These are phyloP conservation scores for Microdochium bolleyi DNA, from an alignment of 2,329 filamentous ascomycete genomes.

Conservation along the genomic window DNA sequence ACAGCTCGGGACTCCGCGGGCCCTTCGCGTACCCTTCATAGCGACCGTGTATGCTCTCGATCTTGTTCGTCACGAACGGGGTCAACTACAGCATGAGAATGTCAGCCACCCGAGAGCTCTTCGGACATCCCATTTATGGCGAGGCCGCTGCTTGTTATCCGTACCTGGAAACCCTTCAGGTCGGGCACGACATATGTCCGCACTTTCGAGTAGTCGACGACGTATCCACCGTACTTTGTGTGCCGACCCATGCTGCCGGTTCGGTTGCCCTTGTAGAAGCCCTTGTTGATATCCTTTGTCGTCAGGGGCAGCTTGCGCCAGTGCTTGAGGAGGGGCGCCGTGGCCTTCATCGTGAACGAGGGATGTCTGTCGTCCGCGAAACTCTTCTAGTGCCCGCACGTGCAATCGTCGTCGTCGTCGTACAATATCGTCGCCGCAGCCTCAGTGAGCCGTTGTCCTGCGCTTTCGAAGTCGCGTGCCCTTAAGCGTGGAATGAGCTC, in stretches of 20 bases:
- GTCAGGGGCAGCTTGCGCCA: constrained; percentile 74
- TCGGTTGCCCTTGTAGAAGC: constrained; percentile 95
- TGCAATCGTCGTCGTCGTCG: background rate
- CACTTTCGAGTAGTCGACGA: constrained; percentile 80
- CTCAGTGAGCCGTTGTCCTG: no score
- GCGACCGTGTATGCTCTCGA: constrained; percentile 43
- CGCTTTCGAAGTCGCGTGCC: no score
- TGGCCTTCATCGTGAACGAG: constrained; percentile 52
- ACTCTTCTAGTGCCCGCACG: background rate
- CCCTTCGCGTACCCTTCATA: constrained; percentile 45
- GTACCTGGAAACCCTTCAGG: constrained; percentile 65
- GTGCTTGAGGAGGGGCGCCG: constrained; percentile 56
- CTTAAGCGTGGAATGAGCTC: no score
- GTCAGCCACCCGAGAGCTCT: constrained; percentile 6
- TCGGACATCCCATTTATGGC: no score
- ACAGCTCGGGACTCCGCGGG: constrained; percentile 52
- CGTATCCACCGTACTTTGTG: constrained; percentile 75
- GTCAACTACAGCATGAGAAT: constrained; percentile 51
- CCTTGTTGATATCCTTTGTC: constrained; percentile 86
- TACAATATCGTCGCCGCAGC: background rate
- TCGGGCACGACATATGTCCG: constrained; percentile 81
- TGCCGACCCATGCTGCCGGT: constrained; percentile 81
- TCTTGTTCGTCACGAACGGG: constrained; percentile 63
- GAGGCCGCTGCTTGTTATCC: no score
- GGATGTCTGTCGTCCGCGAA: background rate